Percentiles rank a stretch among this genome's conserved stretches.
Evolutionary conservation across 2,329 filamentous ascomycete genomes (phyloP).

Genomic region (Verticillium isaacii): DNA sequence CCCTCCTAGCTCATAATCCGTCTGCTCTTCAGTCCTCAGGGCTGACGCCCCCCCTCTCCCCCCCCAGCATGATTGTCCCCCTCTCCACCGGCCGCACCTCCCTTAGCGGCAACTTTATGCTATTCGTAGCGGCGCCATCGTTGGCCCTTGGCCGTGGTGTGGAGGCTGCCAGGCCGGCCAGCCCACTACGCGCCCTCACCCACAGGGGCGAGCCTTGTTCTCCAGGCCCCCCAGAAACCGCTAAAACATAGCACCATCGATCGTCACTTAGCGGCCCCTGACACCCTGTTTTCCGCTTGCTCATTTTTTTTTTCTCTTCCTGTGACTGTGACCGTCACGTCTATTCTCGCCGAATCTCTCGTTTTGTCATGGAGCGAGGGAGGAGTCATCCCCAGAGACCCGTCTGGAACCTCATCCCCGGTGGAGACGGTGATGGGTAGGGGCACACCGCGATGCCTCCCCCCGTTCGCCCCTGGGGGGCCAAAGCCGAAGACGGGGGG

Average conservation of each 20-base stretch:
- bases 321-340: background rate
- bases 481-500: background rate
- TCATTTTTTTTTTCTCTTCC: background rate
- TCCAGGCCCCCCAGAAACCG: conserved; percentile 2
- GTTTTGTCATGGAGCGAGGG: background rate
- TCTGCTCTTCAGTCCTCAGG: background rate
- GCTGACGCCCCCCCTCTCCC: background rate
- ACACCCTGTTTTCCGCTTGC: background rate
- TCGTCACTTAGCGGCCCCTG: background rate
- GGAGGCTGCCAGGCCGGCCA: background rate
- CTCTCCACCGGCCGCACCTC: background rate
- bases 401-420: background rate
- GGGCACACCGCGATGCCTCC: background rate
- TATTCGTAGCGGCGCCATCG: background rate
- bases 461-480: background rate
- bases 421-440: background rate
- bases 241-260: conserved; percentile 6
- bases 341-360: background rate
- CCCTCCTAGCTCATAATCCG: background rate
- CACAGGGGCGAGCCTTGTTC: background rate
- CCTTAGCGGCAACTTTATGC: background rate
- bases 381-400: background rate
- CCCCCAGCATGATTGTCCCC: background rate
- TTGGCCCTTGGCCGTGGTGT: background rate
- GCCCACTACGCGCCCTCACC: background rate